Evolutionary conservation across 805 yeast species (phyloP), one percentile per base, ranked within the genome.

Genomic region (Saccharomycopsis guyanensis): DNA sequence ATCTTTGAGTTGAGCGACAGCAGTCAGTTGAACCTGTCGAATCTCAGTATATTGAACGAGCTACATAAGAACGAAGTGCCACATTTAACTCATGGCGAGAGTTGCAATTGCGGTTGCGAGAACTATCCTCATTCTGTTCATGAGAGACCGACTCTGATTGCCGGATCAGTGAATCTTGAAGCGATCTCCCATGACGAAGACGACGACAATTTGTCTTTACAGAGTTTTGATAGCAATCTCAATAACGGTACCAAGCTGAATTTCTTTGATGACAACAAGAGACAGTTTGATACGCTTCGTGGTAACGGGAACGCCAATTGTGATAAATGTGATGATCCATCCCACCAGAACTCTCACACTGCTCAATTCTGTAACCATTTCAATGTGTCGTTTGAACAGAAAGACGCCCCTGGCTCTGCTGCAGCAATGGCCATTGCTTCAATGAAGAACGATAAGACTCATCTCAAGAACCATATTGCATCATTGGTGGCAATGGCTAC

Each of bases 381-480:
- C 16, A 60, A 64, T n/a, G 60, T 70, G 3, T 71, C 78, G 2
- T 76, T 76, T 53, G 86, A 80, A 56, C 80, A 74, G 46, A 68
- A 69, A 34, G 86, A 84, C 49, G 89, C 91, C 1, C 87, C 88
- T 0, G 88, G 87, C 4, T 76, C 86, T 2, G 80, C 81, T 1
- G 87, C 88, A 3, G 78, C 81, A 27, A 76, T 82, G 68, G 75
- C 73, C 5, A 49, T 51, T 22, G 47, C 47, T 23, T 44, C 46
- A n/a, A 34, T 36, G 22, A 49, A 51, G 4, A 38, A 45, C 13
- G 50, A 51, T 27, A 45, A 43, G 37, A 63, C 68, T 38, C 71
- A 71, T 45, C 70, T 72, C 50, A 66, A 64, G 41, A 64, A 70
- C 51, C 73, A 72, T 55, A 58, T 76, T 42, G 76, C 81, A 1